Base-by-base conservation (phyloP, 768 basidiomycete genomes). In the Auricularia sp. region DNA sequence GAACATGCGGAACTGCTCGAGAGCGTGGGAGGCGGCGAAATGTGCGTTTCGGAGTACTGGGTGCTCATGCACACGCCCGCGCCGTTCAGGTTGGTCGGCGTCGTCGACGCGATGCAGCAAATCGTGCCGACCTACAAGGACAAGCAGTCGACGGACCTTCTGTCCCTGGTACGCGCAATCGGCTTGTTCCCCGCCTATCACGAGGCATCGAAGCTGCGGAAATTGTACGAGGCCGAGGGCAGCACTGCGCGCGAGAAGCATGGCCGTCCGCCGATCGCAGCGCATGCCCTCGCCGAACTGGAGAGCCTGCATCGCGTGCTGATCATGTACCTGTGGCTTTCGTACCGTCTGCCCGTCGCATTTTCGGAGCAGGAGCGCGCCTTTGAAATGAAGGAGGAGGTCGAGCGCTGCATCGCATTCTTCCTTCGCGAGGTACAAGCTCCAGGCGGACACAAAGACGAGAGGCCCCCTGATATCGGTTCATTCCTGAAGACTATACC, bases 311-410 rank as follows among this genome's bases (percentile, higher is more conserved):
- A 99, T 75, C 89, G 88, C 70, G 76, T 84, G 36, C 70, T 92
- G 35, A 85, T 88, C 14, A 69, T 89, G 24, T 98, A 98, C 75
- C 77, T 93, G 61, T 99, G 96, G 96, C 79, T 94, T 68, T 79
- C 81, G 21, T 86, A 84, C 73, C 86, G 94, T 45, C 80, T 84
- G 65, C 79, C 84, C 0, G 78, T 92, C 63, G 79, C 85, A 7
- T 98, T 89, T 73, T 74, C 81, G 3, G 79, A 88, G n/a, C 76
- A 80, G 37, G 72, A 76, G 5, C 73, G 76, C 34, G 88, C 85
- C 1, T 68, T 74, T 13, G 75, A 71, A 16, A 70, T 92, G 56
- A 91, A 93, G 72, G 71, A 71, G 13, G 76, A 87, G 34, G 24
- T 59, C 7, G 56, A 59, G 56, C 24, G 13, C 29, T 59, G 56